A percentile compares a stretch with the other conserved stretches of the same genome.
These are phyloP conservation scores for Rubus idaeus DNA, from an alignment of 306 rosid species.

Conservation along the genomic window DNA sequence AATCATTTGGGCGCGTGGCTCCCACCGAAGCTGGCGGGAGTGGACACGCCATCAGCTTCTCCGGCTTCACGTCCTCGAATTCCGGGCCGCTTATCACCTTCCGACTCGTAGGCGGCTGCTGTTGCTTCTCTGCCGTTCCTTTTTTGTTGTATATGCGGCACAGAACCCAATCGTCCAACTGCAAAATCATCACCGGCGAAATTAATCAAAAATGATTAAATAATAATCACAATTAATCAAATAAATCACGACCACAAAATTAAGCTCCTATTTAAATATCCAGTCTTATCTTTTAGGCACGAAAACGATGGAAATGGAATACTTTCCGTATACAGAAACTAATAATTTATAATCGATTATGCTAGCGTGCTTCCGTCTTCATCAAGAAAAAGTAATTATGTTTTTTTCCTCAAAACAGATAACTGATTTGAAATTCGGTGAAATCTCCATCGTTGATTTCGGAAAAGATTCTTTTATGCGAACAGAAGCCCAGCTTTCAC, in stretches of 20 bases:
- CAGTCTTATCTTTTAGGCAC: background rate
- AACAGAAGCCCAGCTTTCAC: background rate
- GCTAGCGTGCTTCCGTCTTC: background rate
- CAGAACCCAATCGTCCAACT: conserved; percentile 96
- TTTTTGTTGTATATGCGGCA: conserved; percentile 97
- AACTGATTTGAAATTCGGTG: background rate
- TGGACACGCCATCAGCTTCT: conserved; percentile 25
- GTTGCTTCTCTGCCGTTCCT: conserved; percentile 52
- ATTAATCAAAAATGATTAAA: conserved; percentile 11
- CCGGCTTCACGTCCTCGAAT: conserved; percentile 67
- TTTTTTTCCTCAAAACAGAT: background rate
- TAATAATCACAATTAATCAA: background rate
- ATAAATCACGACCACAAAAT: background rate
- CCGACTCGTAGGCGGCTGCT: background rate
- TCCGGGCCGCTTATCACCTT: conserved; percentile 35
- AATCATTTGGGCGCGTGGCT: conserved; percentile 34
- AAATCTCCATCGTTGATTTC: background rate
- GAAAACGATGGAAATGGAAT: conserved; percentile 27
- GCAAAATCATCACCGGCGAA: conserved; percentile 42
- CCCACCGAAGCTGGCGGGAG: conserved; percentile 10
- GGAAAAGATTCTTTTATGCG: no score
- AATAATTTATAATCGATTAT: background rate
- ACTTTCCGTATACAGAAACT: conserved; percentile 25
- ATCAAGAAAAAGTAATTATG: background rate
- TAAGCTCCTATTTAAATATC: background rate